phyloP scores from a whole-genome alignment of 2,329 filamentous ascomycete genomes.

The Pseudogymnoascus sp. region DNA sequence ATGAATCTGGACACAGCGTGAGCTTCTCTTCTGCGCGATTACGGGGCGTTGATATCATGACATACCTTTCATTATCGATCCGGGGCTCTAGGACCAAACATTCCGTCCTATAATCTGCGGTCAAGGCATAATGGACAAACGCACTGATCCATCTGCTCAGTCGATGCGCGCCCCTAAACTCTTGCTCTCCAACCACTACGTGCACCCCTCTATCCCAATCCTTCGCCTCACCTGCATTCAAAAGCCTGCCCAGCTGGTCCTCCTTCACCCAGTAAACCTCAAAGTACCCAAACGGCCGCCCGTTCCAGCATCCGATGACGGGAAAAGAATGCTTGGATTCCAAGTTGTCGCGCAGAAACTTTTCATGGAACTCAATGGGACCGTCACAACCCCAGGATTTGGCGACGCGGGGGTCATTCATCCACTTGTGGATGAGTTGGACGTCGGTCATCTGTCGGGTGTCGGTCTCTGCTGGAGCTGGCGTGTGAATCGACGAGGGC shows the following conservation, averaged over 20 bases:
- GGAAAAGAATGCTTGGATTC: slow-evolving; percentile 73
- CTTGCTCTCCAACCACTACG: slow-evolving; percentile 83
- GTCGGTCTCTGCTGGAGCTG: slow-evolving; percentile 17
- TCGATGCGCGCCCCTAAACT: slow-evolving; percentile 70
- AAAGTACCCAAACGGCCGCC: slow-evolving; percentile 92
- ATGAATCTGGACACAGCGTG: slow-evolving; percentile 51
- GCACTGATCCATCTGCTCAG: slow-evolving; percentile 77
- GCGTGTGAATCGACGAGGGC: slow-evolving; percentile 44
- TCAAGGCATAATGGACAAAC: slow-evolving; percentile 77
- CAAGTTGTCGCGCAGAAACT: slow-evolving; percentile 62
- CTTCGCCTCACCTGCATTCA: slow-evolving; percentile 54
- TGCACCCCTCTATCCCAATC: slow-evolving; percentile 89
- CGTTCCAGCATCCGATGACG: slow-evolving; percentile 88
- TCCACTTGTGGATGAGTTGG: slow-evolving; percentile 76
- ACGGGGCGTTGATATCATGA: slow-evolving; percentile 13
- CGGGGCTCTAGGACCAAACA: slow-evolving; percentile 80
- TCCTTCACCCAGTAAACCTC: slow-evolving; percentile 99
- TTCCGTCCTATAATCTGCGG: slow-evolving; percentile 72
- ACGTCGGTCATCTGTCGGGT: slow-evolving; percentile 42
- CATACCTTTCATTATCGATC: slow-evolving; percentile 82
- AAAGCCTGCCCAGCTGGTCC: slow-evolving; percentile 64
- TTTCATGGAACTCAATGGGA: slow-evolving; percentile 48
- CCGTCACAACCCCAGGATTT: slow-evolving; percentile 73
- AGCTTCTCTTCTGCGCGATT: background rate
- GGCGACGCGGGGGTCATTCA: slow-evolving; percentile 75